A percentile compares a stretch with the other conserved stretches of the same genome.
Evolutionary conservation across 176 grass and related monocot species (phyloP).

Genomic region (Triticum urartu): DNA sequence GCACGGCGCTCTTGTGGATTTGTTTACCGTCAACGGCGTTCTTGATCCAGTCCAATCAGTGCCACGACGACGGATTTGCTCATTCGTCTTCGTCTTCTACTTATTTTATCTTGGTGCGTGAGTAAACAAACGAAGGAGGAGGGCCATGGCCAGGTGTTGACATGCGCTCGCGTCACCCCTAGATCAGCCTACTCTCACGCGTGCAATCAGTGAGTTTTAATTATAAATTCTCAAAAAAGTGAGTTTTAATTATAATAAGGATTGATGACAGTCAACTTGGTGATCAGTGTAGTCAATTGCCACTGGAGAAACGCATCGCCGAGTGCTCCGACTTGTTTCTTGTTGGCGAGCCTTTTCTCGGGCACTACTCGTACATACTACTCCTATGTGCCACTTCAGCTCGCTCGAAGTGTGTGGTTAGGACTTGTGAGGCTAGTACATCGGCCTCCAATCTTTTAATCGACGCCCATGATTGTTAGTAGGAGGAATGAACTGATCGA

Average conservation of each 20-base stretch:
- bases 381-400: background rate
- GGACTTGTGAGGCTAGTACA: background rate
- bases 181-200: background rate
- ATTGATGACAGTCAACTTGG: background rate
- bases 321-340: background rate
- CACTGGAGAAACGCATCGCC: background rate
- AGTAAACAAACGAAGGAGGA: background rate
- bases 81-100: background rate
- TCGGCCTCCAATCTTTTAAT: background rate
- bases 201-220: background rate
- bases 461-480: background rate
- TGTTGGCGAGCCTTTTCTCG: background rate
- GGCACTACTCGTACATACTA: background rate
- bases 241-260: no score
- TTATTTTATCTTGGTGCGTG: background rate
- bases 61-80: background rate
- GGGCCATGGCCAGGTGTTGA: background rate
- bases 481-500: background rate
- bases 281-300: background rate
- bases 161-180: slow-evolving; percentile 24
- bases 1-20: background rate
- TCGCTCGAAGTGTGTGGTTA: background rate
- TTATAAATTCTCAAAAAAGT: background rate
- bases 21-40: background rate
- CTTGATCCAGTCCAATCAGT: background rate